Conservation (phyloP, 169 alveolate species). For the Cryptosporidium ryanae region DNA sequence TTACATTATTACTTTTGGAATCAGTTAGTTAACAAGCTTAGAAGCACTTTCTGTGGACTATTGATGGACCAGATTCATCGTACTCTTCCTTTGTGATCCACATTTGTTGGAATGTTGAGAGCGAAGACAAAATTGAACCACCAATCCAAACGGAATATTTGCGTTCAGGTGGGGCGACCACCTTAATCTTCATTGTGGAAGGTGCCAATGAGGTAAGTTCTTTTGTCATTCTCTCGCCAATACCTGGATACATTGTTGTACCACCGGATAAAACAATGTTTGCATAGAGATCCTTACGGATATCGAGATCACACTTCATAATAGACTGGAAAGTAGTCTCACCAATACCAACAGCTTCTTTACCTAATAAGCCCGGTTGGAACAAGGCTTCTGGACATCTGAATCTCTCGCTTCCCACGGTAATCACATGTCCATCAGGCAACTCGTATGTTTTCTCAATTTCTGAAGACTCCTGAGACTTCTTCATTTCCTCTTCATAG, state of each 20-base stretch:
- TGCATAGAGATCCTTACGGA: slow-evolving; percentile 94
- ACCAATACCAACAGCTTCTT: slow-evolving; percentile 96
- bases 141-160: slow-evolving; percentile 99
- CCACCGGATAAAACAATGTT: slow-evolving; percentile 98
- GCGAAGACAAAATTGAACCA: slow-evolving; percentile 95
- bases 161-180: slow-evolving; percentile 99
- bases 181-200: slow-evolving; percentile 96
- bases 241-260: slow-evolving; percentile 96
- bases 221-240: slow-evolving; percentile 96
- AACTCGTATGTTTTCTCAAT: slow-evolving; percentile 95
- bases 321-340: slow-evolving; percentile 94
- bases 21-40: slow-evolving; percentile 78
- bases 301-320: slow-evolving; percentile 96
- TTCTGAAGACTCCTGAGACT: slow-evolving; percentile 89
- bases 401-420: slow-evolving; percentile 95
- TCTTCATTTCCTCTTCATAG: slow-evolving; percentile 93
- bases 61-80: slow-evolving; percentile 97
- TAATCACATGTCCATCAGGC: slow-evolving; percentile 98
- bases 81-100: slow-evolving; percentile 98
- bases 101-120: slow-evolving; percentile 96
- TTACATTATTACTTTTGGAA: background rate
- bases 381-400: slow-evolving; percentile 98
- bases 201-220: slow-evolving; percentile 97
- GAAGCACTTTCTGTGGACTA: slow-evolving; percentile 98
- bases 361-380: slow-evolving; percentile 94